A percentile compares a stretch with the other conserved stretches of the same genome.
Conservation (phyloP, 2,329 filamentous ascomycete genomes). For the Beauveria scarabaeidicola region DNA sequence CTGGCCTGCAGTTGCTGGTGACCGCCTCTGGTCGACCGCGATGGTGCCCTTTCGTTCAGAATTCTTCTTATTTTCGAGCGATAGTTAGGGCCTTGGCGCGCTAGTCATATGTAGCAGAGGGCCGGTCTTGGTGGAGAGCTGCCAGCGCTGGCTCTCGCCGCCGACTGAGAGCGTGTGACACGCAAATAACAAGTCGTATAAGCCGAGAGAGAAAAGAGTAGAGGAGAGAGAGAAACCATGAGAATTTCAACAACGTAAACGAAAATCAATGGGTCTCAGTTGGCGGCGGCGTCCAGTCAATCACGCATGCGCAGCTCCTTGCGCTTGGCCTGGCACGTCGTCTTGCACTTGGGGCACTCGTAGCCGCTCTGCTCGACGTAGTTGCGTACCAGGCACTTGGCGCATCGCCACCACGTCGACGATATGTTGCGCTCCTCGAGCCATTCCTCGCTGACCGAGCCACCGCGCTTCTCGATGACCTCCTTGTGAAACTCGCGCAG, state of each 20-base stretch:
- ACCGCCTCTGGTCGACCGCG: background rate
- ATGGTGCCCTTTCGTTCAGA: background rate
- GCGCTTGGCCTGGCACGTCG: constrained; percentile 35
- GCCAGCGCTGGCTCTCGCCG: background rate
- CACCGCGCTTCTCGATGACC: constrained; percentile 41
- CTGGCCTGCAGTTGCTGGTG: background rate
- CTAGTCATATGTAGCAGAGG: no score
- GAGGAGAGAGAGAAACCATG: background rate
- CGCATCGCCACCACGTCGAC: constrained; percentile 45
- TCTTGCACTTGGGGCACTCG: constrained; percentile 40
- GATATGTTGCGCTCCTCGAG: constrained; percentile 30
- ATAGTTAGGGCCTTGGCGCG: no score
- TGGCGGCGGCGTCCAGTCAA: constrained; percentile 7
- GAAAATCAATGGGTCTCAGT: background rate
- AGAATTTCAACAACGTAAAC: background rate
- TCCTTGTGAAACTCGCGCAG: constrained; percentile 47
- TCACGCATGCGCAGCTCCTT: constrained; percentile 25
- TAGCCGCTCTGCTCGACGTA: constrained; percentile 31
- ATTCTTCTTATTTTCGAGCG: background rate
- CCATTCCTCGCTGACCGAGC: constrained; percentile 28
- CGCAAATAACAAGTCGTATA: background rate
- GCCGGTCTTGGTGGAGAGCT: background rate
- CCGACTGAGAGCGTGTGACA: constrained; percentile 4
- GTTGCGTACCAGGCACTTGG: constrained; percentile 41
- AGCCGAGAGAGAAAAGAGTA: background rate